phyloP scores from a whole-genome alignment of 441 rosid genomes.

The Erodium chrysanthum region DNA sequence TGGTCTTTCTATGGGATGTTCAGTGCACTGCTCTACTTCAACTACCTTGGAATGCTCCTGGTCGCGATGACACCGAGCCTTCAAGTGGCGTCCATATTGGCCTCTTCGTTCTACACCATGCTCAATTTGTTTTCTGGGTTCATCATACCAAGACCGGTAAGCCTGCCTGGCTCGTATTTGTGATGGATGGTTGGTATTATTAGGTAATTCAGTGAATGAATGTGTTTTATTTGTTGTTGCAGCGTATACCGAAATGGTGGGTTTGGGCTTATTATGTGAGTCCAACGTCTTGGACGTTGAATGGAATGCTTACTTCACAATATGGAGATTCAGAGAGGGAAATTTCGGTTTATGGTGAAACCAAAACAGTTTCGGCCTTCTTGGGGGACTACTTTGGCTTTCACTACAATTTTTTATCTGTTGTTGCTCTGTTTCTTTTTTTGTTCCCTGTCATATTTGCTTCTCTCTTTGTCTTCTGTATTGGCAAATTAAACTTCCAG shows the following conservation, averaged over 20 bases:
- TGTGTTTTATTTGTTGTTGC: constrained; percentile 8
- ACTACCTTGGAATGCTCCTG: constrained; percentile 44
- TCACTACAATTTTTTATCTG: constrained; percentile 20
- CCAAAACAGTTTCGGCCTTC: constrained; percentile 34
- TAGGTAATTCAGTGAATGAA: not conserved
- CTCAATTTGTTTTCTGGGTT: constrained; percentile 36
- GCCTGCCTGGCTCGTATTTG: too few species aligned
- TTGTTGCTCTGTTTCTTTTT: constrained; percentile 33
- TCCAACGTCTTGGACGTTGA: constrained; percentile 61
- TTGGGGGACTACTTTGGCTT: constrained; percentile 45
- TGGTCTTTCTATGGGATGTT: constrained; percentile 38
- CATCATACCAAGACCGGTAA: constrained; percentile 38
- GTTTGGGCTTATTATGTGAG: constrained; percentile 45
- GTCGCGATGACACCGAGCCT: constrained; percentile 40
- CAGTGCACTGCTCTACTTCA: constrained; percentile 38
- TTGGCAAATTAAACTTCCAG: constrained; percentile 49
- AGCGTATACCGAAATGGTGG: constrained; percentile 68
- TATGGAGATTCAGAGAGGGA: constrained; percentile 35
- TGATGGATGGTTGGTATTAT: too few species aligned
- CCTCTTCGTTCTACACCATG: constrained; percentile 25
- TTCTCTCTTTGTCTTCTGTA: constrained; percentile 40
- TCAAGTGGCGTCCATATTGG: constrained; percentile 30
- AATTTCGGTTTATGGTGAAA: constrained; percentile 39
- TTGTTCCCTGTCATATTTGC: constrained; percentile 41
- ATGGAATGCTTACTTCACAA: constrained; percentile 49